These are phyloP conservation scores for Dioscorea dumetorum DNA, from an alignment of 106 monocot genomes.

Conservation along the genomic window DNA sequence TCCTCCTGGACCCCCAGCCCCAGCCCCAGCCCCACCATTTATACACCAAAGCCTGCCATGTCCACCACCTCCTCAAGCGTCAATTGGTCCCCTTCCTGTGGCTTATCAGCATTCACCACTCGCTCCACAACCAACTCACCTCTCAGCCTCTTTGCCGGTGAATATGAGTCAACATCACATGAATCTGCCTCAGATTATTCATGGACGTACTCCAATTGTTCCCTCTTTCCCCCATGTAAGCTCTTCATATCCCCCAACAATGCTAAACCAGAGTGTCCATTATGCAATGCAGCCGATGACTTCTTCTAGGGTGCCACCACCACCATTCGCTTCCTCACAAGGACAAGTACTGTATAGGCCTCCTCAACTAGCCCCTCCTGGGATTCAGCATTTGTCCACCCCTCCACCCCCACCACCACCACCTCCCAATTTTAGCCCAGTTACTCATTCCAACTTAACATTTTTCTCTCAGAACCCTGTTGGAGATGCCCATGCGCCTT, in stretches of 20 bases:
- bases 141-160: background rate
- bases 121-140: conserved; percentile 3
- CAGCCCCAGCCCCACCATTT: background rate
- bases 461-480: conserved; percentile 4
- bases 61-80: background rate
- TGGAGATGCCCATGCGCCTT: conserved; percentile 17
- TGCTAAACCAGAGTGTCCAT: conserved; percentile 7
- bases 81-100: background rate
- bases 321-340: conserved; percentile 13
- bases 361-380: conserved; percentile 19
- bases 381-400: conserved; percentile 19
- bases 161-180: conserved; percentile 21
- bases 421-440: conserved; percentile 25
- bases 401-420: conserved; percentile 35
- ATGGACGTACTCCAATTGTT: conserved; percentile 14
- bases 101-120: conserved; percentile 12
- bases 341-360: conserved; percentile 22
- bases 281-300: conserved; percentile 9
- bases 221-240: conserved; percentile 1
- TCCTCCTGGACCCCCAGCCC: conserved; percentile 11
- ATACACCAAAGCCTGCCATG: background rate
- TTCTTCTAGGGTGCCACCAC: conserved; percentile 21
- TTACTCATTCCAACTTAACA: conserved; percentile 10
- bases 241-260: conserved; percentile 4
- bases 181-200: conserved; percentile 13